Evolutionary conservation across 768 basidiomycete species (phyloP), one percentile per base, ranked within the genome.

Genomic region (Lentinula sp.): DNA sequence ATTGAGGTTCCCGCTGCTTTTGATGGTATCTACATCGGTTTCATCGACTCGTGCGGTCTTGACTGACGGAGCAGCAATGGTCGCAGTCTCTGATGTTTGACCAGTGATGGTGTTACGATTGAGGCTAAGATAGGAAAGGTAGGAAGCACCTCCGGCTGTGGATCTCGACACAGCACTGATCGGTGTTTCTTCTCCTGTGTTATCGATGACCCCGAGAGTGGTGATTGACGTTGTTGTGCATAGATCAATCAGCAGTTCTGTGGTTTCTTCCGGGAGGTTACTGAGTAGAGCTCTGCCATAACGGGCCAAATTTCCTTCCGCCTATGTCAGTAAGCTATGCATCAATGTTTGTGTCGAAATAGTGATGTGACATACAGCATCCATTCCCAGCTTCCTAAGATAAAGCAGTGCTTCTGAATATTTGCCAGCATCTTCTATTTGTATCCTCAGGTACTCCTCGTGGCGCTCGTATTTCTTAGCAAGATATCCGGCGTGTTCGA

Each of bases 401-500:
- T 97, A 99, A 21, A 72, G 73, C 63, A 97, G 74, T 0, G 95
- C 97, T 65, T 93, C 94, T 54, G 72, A 78, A 66, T 86, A 93
- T 62, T 93, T 85, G 11, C 84, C 86, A 0, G 88, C 86, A 74
- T 98, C 97, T 72, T 98, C 95, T 52, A 99, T 90, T 73, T 95
- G 89, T 52, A 98, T 95, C 61, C 92, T 80, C 43, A 99, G 72
- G 72, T 94, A 98, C 65, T 98, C 96, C 67, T 95, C 93, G 65
- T 98, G 94, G 21, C 91, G 75, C 34, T 88, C 86, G 72, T 94
- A 98, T 69, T 93, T 92, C 75, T 86, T 87, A 18, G 97, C 96
- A 15, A 99, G 81, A 70, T 95, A 98, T 1, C 87, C 85, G 1
- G 96, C 96, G 69, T 98, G 96, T 60, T 95, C 89, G 67, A 92